These are phyloP conservation scores for Senecio squalidus DNA, from an alignment of 140 eudicot species.

Conservation along the genomic window DNA sequence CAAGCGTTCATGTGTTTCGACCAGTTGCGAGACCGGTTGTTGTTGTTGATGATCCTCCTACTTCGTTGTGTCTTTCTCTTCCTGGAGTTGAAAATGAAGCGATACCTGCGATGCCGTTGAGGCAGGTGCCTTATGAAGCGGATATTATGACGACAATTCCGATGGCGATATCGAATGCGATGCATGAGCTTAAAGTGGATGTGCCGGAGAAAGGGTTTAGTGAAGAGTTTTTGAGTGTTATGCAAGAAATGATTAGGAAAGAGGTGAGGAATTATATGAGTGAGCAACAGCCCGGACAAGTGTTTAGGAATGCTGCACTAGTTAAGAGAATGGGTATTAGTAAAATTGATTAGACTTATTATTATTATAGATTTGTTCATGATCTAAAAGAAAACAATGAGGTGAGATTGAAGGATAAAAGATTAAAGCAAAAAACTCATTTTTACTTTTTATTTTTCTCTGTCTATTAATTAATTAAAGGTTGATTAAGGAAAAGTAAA, in stretches of 20 bases:
- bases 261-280: slow-evolving; percentile 82
- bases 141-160: slow-evolving; percentile 30
- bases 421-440: slow-evolving; percentile 5
- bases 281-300: slow-evolving; percentile 34
- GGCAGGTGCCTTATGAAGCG: slow-evolving; percentile 18
- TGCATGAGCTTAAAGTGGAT: slow-evolving; percentile 27
- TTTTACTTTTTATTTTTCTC: too few relatives aligned
- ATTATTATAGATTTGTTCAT: slow-evolving; percentile 14
- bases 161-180: slow-evolving; percentile 37
- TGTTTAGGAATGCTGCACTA: slow-evolving; percentile 50
- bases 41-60: slow-evolving; percentile 46
- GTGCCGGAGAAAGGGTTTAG: slow-evolving; percentile 38
- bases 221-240: slow-evolving; percentile 64
- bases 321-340: slow-evolving; percentile 73
- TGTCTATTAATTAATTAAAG: too few relatives aligned
- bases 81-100: slow-evolving; percentile 55
- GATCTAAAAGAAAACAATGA: too few relatives aligned
- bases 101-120: slow-evolving; percentile 18
- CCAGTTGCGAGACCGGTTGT: slow-evolving; percentile 58
- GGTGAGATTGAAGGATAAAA: slow-evolving; percentile 23
- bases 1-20: slow-evolving; percentile 35
- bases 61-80: slow-evolving; percentile 58
- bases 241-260: slow-evolving; percentile 88
- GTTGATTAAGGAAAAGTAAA: too few relatives aligned
- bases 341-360: slow-evolving; percentile 40